These are phyloP conservation scores for Oryza glaberrima DNA, from an alignment of 176 grass and related monocot genomes.

Conservation along the genomic window DNA sequence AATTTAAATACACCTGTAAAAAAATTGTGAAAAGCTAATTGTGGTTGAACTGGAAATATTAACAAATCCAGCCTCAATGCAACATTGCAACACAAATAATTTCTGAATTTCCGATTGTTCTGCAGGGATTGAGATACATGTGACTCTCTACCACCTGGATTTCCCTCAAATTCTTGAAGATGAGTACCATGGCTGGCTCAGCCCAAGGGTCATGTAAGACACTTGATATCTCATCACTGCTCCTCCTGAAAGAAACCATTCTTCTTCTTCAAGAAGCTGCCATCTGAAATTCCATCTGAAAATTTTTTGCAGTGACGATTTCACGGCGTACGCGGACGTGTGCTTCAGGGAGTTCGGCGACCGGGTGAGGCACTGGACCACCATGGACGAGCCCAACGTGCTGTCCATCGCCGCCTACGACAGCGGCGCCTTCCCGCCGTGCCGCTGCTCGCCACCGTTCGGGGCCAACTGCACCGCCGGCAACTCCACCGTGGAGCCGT, in stretches of 20 bases:
- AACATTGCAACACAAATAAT: neutral
- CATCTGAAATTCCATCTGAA: neutral
- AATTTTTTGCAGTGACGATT: constrained; percentile 65
- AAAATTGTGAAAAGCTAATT: too few species aligned
- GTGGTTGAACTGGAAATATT: too few species aligned
- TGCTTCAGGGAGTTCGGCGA: constrained; percentile 87
- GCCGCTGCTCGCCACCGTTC: constrained; percentile 72
- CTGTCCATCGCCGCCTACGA: constrained; percentile 60
- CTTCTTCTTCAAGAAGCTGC: neutral
- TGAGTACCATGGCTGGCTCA: constrained; percentile 81
- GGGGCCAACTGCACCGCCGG: constrained; percentile 54
- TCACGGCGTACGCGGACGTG: constrained; percentile 67
- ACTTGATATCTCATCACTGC: neutral
- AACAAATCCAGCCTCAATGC: too few species aligned
- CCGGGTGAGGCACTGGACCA: constrained; percentile 76
- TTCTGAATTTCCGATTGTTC: neutral
- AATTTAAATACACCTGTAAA: too few species aligned
- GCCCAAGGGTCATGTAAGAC: constrained; percentile 80
- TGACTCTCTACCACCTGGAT: constrained; percentile 76
- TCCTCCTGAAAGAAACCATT: neutral
- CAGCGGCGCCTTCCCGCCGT: constrained; percentile 59
- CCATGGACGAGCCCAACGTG: constrained; percentile 70
- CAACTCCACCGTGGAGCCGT: constrained; percentile 80
- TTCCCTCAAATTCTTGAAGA: constrained; percentile 82
- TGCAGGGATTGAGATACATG: constrained; percentile 79